Percentiles rank a stretch among this genome's conserved stretches.
Conservation (phyloP, 306 rosid species). For the Sicyos baderoa region DNA sequence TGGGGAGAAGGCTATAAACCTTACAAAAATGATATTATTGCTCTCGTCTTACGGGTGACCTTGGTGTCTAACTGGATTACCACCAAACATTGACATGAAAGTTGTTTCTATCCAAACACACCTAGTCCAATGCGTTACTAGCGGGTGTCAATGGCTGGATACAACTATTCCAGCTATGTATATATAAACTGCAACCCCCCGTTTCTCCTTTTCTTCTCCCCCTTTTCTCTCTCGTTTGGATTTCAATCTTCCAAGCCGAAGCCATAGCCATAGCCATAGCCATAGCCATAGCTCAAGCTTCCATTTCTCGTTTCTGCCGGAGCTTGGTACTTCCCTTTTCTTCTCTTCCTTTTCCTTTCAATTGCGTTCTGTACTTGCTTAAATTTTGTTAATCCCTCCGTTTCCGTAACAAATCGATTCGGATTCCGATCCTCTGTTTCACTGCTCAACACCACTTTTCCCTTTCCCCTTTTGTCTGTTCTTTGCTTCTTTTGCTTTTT, state of each 20-base stretch:
- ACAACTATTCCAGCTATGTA: constrained; percentile 38
- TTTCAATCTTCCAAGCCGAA: not conserved
- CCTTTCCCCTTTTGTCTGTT: not conserved
- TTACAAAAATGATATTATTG: too few relatives aligned
- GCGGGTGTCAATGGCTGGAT: constrained; percentile 22
- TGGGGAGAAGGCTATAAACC: too few relatives aligned
- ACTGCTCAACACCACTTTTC: not conserved
- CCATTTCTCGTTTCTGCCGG: too few relatives aligned
- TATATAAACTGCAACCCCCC: not conserved
- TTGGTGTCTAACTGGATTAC: too few relatives aligned
- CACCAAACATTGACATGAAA: too few relatives aligned
- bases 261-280: too few relatives aligned
- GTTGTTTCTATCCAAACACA: too few relatives aligned
- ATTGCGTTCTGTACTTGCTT: not conserved
- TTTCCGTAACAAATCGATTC: not conserved
- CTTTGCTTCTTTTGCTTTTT: not conserved
- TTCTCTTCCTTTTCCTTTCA: not conserved
- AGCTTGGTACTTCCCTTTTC: constrained; percentile 22
- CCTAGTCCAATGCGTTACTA: not conserved
- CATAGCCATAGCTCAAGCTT: too few relatives aligned
- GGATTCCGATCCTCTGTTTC: constrained; percentile 25
- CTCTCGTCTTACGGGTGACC: too few relatives aligned
- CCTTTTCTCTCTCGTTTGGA: not conserved
- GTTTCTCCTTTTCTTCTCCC: not conserved
- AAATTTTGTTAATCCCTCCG: not conserved